Conservation (phyloP, 352 stramenopile species). For the Blastocystis sp. region DNA sequence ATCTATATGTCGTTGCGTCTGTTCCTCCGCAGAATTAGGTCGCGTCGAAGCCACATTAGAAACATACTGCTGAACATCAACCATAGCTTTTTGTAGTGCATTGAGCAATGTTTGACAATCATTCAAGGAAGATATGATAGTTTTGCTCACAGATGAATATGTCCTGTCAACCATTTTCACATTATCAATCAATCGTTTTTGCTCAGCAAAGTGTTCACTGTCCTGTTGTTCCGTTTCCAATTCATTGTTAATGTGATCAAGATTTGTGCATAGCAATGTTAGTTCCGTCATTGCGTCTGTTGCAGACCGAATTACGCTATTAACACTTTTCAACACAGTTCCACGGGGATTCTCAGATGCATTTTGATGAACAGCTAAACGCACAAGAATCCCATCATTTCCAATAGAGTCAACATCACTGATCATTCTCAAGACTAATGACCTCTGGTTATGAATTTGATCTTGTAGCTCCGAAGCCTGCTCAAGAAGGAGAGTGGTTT, state of each 20-base stretch:
- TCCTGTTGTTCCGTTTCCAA: not conserved
- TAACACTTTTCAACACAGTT: not conserved
- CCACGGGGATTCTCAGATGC: not conserved
- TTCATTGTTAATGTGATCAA: not conserved
- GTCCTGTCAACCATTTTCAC: not conserved
- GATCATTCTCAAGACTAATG: not conserved
- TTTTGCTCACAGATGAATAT: not conserved
- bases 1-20: not conserved
- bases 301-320: not conserved
- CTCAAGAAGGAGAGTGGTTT: not conserved
- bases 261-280: not conserved
- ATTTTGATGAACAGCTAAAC: not conserved
- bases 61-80: not conserved
- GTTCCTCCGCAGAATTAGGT: not conserved
- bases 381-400: not conserved
- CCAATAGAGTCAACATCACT: not conserved
- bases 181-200: not conserved
- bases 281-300: not conserved
- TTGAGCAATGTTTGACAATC: not conserved
- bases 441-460: not conserved
- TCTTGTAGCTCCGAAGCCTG: not conserved
- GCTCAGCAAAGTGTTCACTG: not conserved
- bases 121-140: not conserved
- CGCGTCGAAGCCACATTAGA: not conserved
- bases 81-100: not conserved